Percentiles rank a stretch among this genome's conserved stretches.
Conservation (phyloP, 352 stramenopile genomes). For the Elongisporangium senticosum region DNA sequence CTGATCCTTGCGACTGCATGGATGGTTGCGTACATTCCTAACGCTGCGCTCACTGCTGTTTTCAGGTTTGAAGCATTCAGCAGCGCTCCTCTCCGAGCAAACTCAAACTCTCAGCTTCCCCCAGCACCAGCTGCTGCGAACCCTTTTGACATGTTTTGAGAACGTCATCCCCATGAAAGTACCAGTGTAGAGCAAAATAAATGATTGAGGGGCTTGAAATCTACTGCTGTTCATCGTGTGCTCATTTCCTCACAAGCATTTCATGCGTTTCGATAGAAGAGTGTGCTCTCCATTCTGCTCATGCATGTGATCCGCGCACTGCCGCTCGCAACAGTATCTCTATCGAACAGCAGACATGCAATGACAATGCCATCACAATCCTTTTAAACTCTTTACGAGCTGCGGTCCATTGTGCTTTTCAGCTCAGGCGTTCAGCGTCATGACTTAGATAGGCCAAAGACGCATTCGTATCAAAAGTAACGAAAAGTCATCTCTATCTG, state of each 20-base stretch:
- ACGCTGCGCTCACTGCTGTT: conserved; percentile 5
- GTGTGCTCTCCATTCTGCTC: too few species aligned
- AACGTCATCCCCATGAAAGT: background rate
- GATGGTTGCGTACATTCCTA: conserved; percentile 4
- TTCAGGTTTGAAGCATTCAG: conserved; percentile 51
- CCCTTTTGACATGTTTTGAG: conserved; percentile 84
- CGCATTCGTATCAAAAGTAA: too few species aligned
- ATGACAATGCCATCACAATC: too few species aligned
- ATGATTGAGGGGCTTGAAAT: background rate
- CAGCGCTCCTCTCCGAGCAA: conserved; percentile 1
- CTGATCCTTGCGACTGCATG: background rate
- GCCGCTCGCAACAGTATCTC: too few species aligned
- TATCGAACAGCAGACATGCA: too few species aligned
- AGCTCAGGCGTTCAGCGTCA: too few species aligned
- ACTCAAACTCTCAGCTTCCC: conserved; percentile 11
- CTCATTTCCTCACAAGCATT: background rate
- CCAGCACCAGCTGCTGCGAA: conserved; percentile 30
- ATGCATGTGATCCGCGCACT: background rate
- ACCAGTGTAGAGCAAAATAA: background rate
- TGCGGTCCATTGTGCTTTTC: too few species aligned
- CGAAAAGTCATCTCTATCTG: too few species aligned
- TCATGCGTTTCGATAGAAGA: too few species aligned
- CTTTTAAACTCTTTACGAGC: too few species aligned
- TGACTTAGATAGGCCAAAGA: background rate
- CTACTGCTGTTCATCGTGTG: background rate